Evolutionary conservation across 2,329 filamentous ascomycete species (phyloP).

Genomic region (Aspergillus sp.): DNA sequence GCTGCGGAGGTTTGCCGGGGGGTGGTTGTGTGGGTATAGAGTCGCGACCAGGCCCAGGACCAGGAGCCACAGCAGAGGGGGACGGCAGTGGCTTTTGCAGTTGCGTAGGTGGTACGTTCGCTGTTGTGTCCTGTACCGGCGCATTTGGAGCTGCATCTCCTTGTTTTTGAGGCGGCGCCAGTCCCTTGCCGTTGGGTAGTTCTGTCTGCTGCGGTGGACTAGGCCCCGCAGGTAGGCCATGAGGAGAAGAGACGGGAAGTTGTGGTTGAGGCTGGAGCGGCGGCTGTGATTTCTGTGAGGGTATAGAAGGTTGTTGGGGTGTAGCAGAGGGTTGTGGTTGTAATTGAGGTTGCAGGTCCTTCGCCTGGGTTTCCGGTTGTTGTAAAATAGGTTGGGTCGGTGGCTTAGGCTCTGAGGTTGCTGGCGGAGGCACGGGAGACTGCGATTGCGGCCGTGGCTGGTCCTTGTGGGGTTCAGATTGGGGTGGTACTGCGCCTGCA

Average conservation of each 20-base stretch:
- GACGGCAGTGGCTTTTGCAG: constrained; percentile 18
- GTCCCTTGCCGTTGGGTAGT: constrained; percentile 20
- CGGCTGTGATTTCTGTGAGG: background rate
- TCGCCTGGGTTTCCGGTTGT: constrained; percentile 6
- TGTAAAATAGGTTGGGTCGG: constrained; percentile 3
- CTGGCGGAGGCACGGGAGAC: background rate
- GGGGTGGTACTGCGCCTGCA: constrained; percentile 6
- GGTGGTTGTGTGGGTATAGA: constrained; percentile 27
- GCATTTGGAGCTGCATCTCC: constrained; percentile 17
- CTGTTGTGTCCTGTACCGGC: constrained; percentile 8
- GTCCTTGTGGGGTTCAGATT: constrained; percentile 14
- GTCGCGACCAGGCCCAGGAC: constrained; percentile 15
- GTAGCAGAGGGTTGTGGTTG: constrained; percentile 3
- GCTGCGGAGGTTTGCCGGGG: constrained; percentile 18
- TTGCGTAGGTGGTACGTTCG: constrained; percentile 11
- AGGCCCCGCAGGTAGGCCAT: constrained; percentile 10
- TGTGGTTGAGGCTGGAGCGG: background rate
- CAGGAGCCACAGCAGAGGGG: constrained; percentile 18
- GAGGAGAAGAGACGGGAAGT: constrained; percentile 6
- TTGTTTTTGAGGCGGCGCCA: constrained; percentile 24
- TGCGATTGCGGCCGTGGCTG: constrained; percentile 1
- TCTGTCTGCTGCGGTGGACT: constrained; percentile 18
- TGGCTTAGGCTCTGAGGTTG: constrained; percentile 2
- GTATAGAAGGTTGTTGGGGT: background rate
- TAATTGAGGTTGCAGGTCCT: constrained; percentile 1